phyloP scores from a whole-genome alignment of 345 rosid species.

The Melaleuca quinquenervia region DNA sequence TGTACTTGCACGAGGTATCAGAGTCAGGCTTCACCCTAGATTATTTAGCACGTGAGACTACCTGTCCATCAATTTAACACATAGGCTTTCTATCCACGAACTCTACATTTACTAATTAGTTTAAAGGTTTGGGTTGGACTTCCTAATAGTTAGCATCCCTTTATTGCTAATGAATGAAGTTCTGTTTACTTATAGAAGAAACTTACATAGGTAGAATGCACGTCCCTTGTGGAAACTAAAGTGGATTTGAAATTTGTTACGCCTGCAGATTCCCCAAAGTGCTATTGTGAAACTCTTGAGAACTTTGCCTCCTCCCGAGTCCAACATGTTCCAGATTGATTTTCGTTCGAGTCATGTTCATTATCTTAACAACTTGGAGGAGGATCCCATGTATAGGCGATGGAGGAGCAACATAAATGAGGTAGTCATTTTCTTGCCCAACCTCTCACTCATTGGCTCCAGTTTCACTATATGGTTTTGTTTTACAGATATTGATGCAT shows the following conservation, averaged over 20 bases:
- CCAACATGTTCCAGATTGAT: constrained; percentile 66
- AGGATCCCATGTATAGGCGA: constrained; percentile 88
- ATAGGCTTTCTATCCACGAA: not conserved
- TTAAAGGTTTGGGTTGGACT: not conserved
- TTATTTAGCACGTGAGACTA: not conserved
- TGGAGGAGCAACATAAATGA: constrained; percentile 94
- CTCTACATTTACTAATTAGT: not conserved
- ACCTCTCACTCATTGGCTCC: not conserved
- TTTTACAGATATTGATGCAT: constrained; percentile 84
- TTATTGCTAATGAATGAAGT: not conserved
- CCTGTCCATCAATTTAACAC: not conserved
- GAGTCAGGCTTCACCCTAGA: not conserved
- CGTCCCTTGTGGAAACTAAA: not conserved
- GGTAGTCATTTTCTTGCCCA: constrained; percentile 22
- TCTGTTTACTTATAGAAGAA: not conserved
- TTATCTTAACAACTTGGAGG: constrained; percentile 94
- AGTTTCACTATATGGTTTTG: not conserved
- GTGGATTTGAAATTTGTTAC: not conserved
- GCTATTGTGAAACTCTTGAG: constrained; percentile 56
- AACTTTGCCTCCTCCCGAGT: constrained; percentile 58
- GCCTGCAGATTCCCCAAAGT: constrained; percentile 55
- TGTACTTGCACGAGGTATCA: not conserved
- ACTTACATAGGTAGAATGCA: not conserved
- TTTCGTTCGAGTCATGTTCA: constrained; percentile 85
- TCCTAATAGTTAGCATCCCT: not conserved